Evolutionary conservation across 148 eudicot genomes (phyloP), one percentile per base, ranked within the genome.

Genomic region (Salicornia ramosissima): DNA sequence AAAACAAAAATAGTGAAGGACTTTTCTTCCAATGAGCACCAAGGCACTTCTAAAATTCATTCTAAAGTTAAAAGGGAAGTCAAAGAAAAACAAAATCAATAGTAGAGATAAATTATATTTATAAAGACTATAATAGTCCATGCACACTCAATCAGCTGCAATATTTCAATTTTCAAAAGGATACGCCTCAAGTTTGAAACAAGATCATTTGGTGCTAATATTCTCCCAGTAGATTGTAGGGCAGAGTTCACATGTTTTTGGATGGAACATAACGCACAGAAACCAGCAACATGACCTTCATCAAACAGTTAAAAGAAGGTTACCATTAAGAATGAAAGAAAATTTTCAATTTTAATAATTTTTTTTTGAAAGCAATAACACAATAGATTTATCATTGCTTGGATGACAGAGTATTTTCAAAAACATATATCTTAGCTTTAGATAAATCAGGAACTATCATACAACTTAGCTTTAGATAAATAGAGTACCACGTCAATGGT

Each of bases 111-210:
- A 40, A 56, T 1, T 15, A 15, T 25, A 26, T 24, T n/a, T 5
- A 10, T 24, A 28, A 12, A 15, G 5, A 30, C 28, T 13, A 36
- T 15, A 43, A 70, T 26, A 43, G 15, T 10, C 16, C 57, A 43
- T 43, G 8, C 6, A 33, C 29, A 31, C 50, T 18, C 42, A 60
- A 33, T 30, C 6, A 61, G 59, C 67, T 15, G 40, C 51, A 42
- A 70, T n/a, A 18, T 50, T 71, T 24, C 12, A 30, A 33, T 10
- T 50, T 71, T 24, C 12, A 30, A 33, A 75, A 82, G 98, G 98
- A 92, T 92, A 92, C 98, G 82, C 14, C 90, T 81, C 80, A 92
- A 79, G 78, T 90, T 88, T 61, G 96, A 90, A 50, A 92, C 96
- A 67, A 92, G 88, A 75, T 90, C 94, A 70, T 90, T 90, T 0